phyloP scores from a whole-genome alignment of 1,284 basidiomycete species.

The Pseudozyma pruni region DNA sequence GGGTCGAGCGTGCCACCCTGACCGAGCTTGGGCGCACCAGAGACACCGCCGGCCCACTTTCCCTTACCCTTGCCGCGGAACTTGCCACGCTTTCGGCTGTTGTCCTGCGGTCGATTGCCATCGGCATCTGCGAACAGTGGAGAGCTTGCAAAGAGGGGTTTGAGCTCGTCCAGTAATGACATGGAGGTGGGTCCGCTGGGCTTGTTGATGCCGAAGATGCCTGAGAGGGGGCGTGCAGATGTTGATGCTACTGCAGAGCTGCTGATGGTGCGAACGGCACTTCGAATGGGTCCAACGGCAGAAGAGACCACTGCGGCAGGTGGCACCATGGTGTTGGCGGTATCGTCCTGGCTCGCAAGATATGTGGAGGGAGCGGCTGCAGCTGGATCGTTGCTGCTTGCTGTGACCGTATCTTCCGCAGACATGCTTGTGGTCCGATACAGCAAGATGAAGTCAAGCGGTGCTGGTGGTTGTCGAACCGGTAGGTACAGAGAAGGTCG shows the following conservation, averaged over 20 bases:
- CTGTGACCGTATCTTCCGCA: neutral
- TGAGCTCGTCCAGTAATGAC: slow-evolving; percentile 86
- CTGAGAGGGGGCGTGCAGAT: slow-evolving; percentile 75
- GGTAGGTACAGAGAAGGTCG: neutral
- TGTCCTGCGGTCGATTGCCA: slow-evolving; percentile 71
- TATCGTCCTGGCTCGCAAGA: neutral
- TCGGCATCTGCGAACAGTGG: slow-evolving; percentile 74
- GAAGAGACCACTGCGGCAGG: slow-evolving; percentile 14
- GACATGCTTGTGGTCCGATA: slow-evolving; percentile 15
- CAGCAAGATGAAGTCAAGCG: neutral
- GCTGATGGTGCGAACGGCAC: slow-evolving; percentile 7
- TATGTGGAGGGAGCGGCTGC: neutral
- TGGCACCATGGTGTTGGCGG: slow-evolving; percentile 14
- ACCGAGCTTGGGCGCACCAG: slow-evolving; percentile 76
- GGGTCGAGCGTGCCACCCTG: slow-evolving; percentile 97
- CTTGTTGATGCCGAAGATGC: slow-evolving; percentile 83
- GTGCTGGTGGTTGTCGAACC: neutral
- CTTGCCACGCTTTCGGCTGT: slow-evolving; percentile 37
- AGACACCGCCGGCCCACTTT: slow-evolving; percentile 49
- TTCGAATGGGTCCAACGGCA: slow-evolving; percentile 30
- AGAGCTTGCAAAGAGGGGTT: slow-evolving; percentile 81
- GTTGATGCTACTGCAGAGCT: slow-evolving; percentile 24
- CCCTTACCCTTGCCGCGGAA: slow-evolving; percentile 43
- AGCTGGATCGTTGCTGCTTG: slow-evolving; percentile 7
- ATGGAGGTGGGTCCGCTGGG: slow-evolving; percentile 90